Evolutionary conservation across 2,329 filamentous ascomycete species (phyloP), one percentile per base, ranked within the genome.

Genomic region (Pseudocercospora eumusae): DNA sequence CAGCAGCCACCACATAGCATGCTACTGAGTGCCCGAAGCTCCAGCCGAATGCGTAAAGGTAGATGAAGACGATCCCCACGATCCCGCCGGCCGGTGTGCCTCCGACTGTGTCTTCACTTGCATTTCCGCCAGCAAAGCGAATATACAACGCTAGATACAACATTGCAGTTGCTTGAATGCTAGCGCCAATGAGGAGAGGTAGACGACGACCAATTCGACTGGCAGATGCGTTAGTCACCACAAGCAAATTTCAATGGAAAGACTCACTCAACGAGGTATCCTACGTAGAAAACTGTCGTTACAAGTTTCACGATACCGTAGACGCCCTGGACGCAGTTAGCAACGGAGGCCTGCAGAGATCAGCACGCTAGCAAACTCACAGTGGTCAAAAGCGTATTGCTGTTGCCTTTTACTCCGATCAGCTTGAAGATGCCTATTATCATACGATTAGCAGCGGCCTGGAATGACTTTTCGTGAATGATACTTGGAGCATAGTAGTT

Each of bases 281-380:
- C 65, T 21, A 66, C 65, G 31, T 66, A 66, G 28, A 66, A 63
- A 18, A 66, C 65, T 1, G 65, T 66, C 3, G 65, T 65, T 9
- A 65, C 63, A 33, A 63, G 40, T 42, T 66, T 66, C n/a, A 66
- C 63, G 23, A 66, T 61, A 8, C 65, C 63, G n/a, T 66, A 66
- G n/a, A 66, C 65, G n/a, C 64, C 64, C 64, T 65, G 36, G 9
- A 27, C 4, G 4, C 10, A 25, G 55, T 65, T n/a, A 65, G 61
- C 21, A n/a, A 18, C 18, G 18, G n/a, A n/a, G 42, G 3, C 13
- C 44, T 23, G 20, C 18, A 25, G 4, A 1, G 36, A 33, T 18
- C n/a, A 20, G 5, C 15, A n/a, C 18, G 33, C 20, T 7, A n/a
- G 44, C 20, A 8, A 1, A 56, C 61, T 60, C 36, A 61, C 62